These are phyloP conservation scores for Exophiala aquamarina DNA, from an alignment of 2,329 filamentous ascomycete genomes.

Conservation along the genomic window DNA sequence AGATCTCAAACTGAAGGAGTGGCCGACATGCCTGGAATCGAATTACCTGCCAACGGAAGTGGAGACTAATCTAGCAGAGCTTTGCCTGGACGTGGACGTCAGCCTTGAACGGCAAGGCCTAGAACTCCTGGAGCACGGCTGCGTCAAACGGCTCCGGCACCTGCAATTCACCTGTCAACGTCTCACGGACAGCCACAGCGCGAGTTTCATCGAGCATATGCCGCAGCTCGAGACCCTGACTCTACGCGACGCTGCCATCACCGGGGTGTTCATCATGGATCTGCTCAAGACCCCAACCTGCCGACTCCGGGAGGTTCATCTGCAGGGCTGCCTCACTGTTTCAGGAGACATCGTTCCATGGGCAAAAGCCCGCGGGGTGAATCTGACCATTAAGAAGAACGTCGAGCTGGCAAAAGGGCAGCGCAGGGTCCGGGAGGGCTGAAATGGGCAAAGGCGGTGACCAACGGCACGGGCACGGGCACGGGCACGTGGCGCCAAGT, in stretches of 20 bases:
- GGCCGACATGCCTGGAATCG: background rate
- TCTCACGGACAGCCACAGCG: conserved; percentile 4
- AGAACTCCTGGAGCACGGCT: background rate
- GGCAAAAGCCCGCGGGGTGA: conserved; percentile 1
- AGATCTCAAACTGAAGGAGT: background rate
- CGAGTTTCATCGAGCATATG: conserved; percentile 3
- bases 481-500: conserved; percentile 7
- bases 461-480: no score
- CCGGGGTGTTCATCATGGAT: conserved; percentile 17
- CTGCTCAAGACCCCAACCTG: conserved; percentile 8
- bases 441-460: no score
- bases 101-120: background rate
- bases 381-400: background rate
- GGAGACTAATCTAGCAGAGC: no score
- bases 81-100: no score
- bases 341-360: conserved; percentile 17
- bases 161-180: conserved; percentile 3
- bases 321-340: conserved; percentile 14
- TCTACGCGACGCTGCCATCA: conserved; percentile 12
- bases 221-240: conserved; percentile 9
- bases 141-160: conserved; percentile 4
- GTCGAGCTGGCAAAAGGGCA: background rate
- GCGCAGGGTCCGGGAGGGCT: no score
- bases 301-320: conserved; percentile 9
- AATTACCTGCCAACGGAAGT: no score